These are phyloP conservation scores for Jackrogersella minutella DNA, from an alignment of 495 filamentous ascomycete genomes.

Conservation along the genomic window DNA sequence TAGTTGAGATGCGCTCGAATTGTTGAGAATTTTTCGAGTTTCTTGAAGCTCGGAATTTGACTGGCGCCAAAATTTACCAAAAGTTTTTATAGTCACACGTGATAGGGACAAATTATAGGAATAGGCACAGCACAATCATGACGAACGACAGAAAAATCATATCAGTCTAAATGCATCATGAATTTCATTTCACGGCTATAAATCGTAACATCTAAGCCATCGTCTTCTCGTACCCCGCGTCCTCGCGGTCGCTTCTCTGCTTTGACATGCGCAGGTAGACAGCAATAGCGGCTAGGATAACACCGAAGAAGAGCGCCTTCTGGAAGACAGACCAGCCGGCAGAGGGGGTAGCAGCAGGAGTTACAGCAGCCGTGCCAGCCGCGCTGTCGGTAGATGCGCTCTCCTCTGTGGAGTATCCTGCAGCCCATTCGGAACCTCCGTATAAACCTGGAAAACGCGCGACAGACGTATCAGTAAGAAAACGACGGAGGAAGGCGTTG, in stretches of 20 bases:
- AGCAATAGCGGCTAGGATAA: constrained; percentile 47
- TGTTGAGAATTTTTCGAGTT: constrained; percentile 20
- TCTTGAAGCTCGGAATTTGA: constrained; percentile 7
- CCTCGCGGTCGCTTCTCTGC: constrained; percentile 22
- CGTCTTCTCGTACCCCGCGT: constrained; percentile 37
- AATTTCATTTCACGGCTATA: constrained; percentile 20
- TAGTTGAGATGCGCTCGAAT: constrained; percentile 3
- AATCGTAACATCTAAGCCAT: constrained; percentile 34
- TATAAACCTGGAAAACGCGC: constrained; percentile 37
- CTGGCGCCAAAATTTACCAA: constrained; percentile 26
- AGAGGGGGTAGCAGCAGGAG: too few species aligned
- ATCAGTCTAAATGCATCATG: constrained; percentile 7
- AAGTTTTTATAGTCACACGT: constrained; percentile 31
- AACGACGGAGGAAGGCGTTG: constrained; percentile 34
- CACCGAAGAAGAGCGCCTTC: constrained; percentile 51
- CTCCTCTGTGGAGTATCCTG: constrained; percentile 37
- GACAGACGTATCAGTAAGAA: constrained; percentile 46
- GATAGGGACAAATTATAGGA: constrained; percentile 18
- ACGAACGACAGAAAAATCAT: too few species aligned
- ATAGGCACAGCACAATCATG: neutral
- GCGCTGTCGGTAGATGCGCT: constrained; percentile 28
- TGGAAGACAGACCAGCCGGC: constrained; percentile 46
- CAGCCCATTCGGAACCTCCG: constrained; percentile 43
- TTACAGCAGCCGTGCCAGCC: constrained; percentile 15
- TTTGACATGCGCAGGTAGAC: constrained; percentile 46